These are phyloP conservation scores for Acacia pycnantha DNA, from an alignment of 331 rosid species.

Conservation along the genomic window DNA sequence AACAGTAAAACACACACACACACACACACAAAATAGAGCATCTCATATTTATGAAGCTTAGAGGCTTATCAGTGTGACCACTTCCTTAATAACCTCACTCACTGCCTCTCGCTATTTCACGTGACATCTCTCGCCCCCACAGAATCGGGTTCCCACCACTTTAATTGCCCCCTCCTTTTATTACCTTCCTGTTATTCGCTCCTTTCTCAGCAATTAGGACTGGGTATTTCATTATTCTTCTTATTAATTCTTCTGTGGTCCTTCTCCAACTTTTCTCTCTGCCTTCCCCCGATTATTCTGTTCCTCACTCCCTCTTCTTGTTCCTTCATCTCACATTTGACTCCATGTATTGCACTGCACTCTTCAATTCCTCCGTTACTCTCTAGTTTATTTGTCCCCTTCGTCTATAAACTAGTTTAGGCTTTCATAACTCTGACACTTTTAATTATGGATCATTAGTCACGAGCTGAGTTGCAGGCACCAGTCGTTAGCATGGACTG, in stretches of 20 bases:
- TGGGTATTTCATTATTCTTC: background rate
- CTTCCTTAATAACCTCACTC: slow-evolving; percentile 24
- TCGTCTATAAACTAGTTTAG: background rate
- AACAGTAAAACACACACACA: background rate
- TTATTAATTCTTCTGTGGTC: background rate
- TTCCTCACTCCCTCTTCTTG: background rate
- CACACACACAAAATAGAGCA: background rate
- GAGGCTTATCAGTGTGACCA: slow-evolving; percentile 33
- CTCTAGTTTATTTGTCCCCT: background rate
- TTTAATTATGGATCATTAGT: slow-evolving; percentile 15
- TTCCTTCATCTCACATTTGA: background rate
- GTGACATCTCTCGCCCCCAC: slow-evolving; percentile 29
- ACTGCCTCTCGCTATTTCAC: slow-evolving; percentile 28
- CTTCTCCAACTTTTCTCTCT: background rate
- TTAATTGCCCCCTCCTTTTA: slow-evolving; percentile 20
- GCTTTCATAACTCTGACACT: background rate
- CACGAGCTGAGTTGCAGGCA: background rate
- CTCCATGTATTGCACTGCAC: background rate
- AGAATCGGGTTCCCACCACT: slow-evolving; percentile 34
- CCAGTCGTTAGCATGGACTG: background rate
- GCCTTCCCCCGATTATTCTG: background rate
- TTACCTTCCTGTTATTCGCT: background rate
- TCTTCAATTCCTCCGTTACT: background rate
- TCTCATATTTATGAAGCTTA: slow-evolving; percentile 32
- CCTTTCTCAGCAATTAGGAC: background rate